These are phyloP conservation scores for Pleurotus pulmonarius DNA, from an alignment of 768 basidiomycete species.

Conservation along the genomic window DNA sequence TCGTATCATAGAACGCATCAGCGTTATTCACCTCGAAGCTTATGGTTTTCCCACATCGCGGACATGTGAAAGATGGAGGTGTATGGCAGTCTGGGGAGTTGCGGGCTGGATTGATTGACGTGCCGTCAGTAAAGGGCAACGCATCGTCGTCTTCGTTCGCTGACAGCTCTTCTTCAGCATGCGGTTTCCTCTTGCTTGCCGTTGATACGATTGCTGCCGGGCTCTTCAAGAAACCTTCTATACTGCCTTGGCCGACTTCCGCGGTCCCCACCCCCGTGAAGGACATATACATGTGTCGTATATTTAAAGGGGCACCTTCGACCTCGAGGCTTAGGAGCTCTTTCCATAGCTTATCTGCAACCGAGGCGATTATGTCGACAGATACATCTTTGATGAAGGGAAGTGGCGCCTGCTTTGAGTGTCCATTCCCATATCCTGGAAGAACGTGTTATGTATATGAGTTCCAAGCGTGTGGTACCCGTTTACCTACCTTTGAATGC, in stretches of 20 bases:
- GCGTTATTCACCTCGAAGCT: slow-evolving; percentile 22
- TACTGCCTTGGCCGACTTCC: slow-evolving; percentile 79
- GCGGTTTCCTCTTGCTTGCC: neutral
- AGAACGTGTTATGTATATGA: slow-evolving; percentile 5
- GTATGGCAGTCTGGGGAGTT: neutral
- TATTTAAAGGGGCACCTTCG: slow-evolving; percentile 47
- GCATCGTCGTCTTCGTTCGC: neutral
- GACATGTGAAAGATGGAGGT: slow-evolving; percentile 46
- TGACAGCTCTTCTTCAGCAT: neutral
- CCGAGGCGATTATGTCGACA: slow-evolving; percentile 71
- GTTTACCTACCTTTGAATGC: slow-evolving; percentile 69
- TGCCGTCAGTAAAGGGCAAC: neutral
- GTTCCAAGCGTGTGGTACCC: neutral
- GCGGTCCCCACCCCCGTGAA: slow-evolving; percentile 76
- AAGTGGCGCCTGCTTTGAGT: slow-evolving; percentile 85
- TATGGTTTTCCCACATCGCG: slow-evolving; percentile 51
- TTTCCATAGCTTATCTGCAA: slow-evolving; percentile 82
- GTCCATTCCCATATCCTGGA: slow-evolving; percentile 59
- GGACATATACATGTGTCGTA: slow-evolving; percentile 68
- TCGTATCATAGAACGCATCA: slow-evolving; percentile 5
- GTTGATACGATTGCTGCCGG: slow-evolving; percentile 30
- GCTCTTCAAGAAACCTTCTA: slow-evolving; percentile 78
- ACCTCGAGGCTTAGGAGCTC: slow-evolving; percentile 59
- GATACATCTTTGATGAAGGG: slow-evolving; percentile 75
- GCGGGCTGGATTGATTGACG: neutral